These are phyloP conservation scores for Diospyros lotus DNA, from an alignment of 148 eudicot species.

Conservation along the genomic window DNA sequence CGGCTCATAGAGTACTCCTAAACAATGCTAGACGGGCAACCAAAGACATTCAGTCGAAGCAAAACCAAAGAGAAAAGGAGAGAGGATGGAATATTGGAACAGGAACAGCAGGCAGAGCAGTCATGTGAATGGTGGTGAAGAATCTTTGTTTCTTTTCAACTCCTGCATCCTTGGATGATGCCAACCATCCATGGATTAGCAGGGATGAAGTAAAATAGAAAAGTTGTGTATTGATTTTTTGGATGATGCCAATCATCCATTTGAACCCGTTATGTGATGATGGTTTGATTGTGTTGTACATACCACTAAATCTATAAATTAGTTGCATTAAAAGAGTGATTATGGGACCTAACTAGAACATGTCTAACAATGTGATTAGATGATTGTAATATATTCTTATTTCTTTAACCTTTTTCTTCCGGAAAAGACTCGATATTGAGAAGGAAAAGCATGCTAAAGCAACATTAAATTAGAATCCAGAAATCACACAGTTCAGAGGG, in stretches of 20 bases:
- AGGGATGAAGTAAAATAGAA: not conserved
- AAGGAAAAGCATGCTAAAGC: no score
- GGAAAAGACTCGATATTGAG: no score
- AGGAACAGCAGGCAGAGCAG: constrained; percentile 33
- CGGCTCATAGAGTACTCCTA: constrained; percentile 49
- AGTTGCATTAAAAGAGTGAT: not conserved
- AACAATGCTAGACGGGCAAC: constrained; percentile 40
- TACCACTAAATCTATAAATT: not conserved
- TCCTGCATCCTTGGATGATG: no score
- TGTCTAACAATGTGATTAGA: no score
- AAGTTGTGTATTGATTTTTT: not conserved
- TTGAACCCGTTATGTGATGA: constrained; percentile 16
- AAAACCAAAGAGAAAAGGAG: constrained; percentile 62
- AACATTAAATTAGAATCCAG: no score
- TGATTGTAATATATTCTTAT: no score
- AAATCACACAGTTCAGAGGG: no score
- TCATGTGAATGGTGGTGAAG: constrained; percentile 12
- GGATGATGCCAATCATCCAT: constrained; percentile 26
- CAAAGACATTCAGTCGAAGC: constrained; percentile 48
- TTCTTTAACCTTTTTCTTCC: no score
- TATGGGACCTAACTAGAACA: not conserved
- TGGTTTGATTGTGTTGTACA: constrained; percentile 17
- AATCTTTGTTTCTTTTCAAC: not conserved
- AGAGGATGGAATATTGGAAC: constrained; percentile 66
- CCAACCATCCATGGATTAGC: not conserved